These are phyloP conservation scores for Malassezia restricta DNA, from an alignment of 1,284 basidiomycete species.

Conservation along the genomic window DNA sequence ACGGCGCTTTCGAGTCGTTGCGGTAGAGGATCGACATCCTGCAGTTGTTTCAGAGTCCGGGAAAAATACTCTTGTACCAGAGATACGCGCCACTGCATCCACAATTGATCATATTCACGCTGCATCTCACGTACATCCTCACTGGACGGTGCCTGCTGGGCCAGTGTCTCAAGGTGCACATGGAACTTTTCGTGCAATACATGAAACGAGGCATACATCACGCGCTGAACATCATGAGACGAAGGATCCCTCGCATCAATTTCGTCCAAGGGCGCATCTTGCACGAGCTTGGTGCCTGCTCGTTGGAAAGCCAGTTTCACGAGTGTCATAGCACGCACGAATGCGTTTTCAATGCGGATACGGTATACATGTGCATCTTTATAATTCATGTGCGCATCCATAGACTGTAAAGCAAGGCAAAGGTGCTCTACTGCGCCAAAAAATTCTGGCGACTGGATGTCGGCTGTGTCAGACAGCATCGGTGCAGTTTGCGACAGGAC, in stretches of 20 bases:
- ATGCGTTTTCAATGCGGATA: slow-evolving; percentile 19
- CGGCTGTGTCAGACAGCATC: slow-evolving; percentile 24
- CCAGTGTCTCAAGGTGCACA: slow-evolving; percentile 1
- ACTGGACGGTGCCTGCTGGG: not conserved
- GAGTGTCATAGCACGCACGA: slow-evolving; percentile 4
- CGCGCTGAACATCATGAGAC: not conserved
- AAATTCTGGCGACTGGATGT: slow-evolving; percentile 27
- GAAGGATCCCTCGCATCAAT: not conserved
- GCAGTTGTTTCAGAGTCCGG: not conserved
- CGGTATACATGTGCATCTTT: slow-evolving; percentile 32
- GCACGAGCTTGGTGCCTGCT: not conserved
- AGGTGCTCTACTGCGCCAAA: slow-evolving; percentile 33
- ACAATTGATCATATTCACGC: not conserved
- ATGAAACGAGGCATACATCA: not conserved
- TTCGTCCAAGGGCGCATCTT: not conserved
- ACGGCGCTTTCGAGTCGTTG: not conserved
- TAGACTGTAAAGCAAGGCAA: slow-evolving; percentile 30
- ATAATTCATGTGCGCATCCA: slow-evolving; percentile 23
- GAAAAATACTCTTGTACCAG: not conserved
- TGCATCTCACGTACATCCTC: not conserved
- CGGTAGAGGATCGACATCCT: not conserved
- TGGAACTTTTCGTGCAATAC: not conserved
- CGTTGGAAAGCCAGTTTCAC: not conserved
- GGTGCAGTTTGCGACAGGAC: slow-evolving; percentile 30
- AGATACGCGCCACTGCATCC: slow-evolving; percentile 1